Conservation (phyloP, 2,329 filamentous ascomycete genomes). For the Pseudocercospora vitis region DNA sequence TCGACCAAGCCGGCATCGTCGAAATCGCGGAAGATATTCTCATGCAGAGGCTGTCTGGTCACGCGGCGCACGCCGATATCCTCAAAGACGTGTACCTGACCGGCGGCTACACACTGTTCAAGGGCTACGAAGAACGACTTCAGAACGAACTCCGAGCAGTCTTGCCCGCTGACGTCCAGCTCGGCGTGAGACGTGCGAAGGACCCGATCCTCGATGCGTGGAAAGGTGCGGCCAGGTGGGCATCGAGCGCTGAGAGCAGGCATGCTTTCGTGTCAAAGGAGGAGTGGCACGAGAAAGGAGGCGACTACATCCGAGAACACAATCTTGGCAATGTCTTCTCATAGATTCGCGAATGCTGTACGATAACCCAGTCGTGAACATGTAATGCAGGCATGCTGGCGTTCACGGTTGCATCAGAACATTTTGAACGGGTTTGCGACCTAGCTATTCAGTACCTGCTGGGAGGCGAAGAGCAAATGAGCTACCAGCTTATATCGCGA, state of each 20-base stretch:
- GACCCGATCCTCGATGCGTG: constrained; percentile 86
- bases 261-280: constrained; percentile 70
- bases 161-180: constrained; percentile 65
- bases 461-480: too few species aligned
- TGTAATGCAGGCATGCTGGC: too few species aligned
- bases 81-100: constrained; percentile 88
- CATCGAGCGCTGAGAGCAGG: constrained; percentile 56
- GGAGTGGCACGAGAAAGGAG: constrained; percentile 89
- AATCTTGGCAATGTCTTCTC: constrained; percentile 44
- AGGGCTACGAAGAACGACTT: constrained; percentile 81
- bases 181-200: constrained; percentile 70
- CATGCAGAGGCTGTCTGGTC: constrained; percentile 67
- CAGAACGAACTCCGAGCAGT: constrained; percentile 69
- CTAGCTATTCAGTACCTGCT: too few species aligned
- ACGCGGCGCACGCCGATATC: constrained; percentile 64
- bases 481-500: too few species aligned
- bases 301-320: constrained; percentile 80
- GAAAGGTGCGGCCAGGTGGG: constrained; percentile 89
- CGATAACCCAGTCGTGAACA: too few species aligned
- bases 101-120: constrained; percentile 86
- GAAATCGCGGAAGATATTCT: constrained; percentile 91
- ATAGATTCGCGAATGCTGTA: too few species aligned
- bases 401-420: too few species aligned
- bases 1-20: constrained; percentile 91
- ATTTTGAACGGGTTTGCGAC: too few species aligned